These are phyloP conservation scores for Tephrocybe sp. DNA, from an alignment of 768 basidiomycete species.

Conservation along the genomic window DNA sequence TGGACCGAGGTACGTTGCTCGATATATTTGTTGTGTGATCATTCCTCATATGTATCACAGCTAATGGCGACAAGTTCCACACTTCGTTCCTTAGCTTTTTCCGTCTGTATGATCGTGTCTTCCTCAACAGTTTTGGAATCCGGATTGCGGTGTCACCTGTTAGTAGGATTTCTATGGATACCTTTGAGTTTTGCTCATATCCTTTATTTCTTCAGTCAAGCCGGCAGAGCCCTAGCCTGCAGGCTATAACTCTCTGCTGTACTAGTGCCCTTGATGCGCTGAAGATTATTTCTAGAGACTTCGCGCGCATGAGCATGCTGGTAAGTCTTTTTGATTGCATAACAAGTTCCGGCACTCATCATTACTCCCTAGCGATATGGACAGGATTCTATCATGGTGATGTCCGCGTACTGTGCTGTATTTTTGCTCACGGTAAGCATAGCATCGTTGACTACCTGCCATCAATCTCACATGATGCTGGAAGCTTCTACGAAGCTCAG, in stretches of 20 bases:
- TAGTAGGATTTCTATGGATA: constrained; percentile 17
- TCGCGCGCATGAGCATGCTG: constrained; percentile 71
- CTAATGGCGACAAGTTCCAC: constrained; percentile 75
- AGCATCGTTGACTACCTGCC: neutral
- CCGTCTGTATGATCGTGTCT: constrained; percentile 75
- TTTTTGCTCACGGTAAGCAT: constrained; percentile 67
- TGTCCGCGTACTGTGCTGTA: constrained; percentile 86
- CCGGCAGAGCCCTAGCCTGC: constrained; percentile 58
- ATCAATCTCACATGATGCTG: constrained; percentile 8
- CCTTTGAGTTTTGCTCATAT: neutral
- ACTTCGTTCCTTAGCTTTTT: constrained; percentile 74
- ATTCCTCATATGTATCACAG: constrained; percentile 31
- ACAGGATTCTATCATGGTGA: constrained; percentile 81
- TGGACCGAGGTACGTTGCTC: constrained; percentile 59
- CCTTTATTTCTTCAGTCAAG: constrained; percentile 39
- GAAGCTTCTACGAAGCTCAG: constrained; percentile 71
- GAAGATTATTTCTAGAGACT: constrained; percentile 71
- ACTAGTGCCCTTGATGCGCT: constrained; percentile 72
- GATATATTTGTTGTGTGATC: neutral
- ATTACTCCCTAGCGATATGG: constrained; percentile 62
- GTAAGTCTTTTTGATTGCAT: constrained; percentile 36
- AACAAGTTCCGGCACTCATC: neutral
- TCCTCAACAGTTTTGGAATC: constrained; percentile 83
- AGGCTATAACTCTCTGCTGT: constrained; percentile 71
- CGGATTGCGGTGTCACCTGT: constrained; percentile 61